A percentile compares a stretch with the other conserved stretches of the same genome.
Evolutionary conservation across 176 grass and related monocot genomes (phyloP).

Genomic region (Oryza rufipogon): DNA sequence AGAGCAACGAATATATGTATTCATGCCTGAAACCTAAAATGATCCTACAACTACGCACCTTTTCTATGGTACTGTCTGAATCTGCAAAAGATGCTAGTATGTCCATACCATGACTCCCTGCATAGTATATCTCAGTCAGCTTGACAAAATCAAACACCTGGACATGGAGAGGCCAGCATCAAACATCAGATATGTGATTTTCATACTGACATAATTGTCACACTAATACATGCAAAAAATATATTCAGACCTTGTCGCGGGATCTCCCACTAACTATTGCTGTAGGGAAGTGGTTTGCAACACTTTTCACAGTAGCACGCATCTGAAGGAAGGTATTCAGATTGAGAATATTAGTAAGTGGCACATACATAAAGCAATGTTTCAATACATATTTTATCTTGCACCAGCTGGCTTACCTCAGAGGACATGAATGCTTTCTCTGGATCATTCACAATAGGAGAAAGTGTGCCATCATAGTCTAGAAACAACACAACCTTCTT

Average conservation of each 20-base stretch:
- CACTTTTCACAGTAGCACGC: slow-evolving; percentile 57
- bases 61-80: slow-evolving; percentile 30
- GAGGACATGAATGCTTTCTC: slow-evolving; percentile 56
- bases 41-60: slow-evolving; percentile 14
- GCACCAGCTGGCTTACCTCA: slow-evolving; percentile 38
- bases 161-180: background rate
- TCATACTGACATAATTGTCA: background rate
- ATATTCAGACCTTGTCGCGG: slow-evolving; percentile 53
- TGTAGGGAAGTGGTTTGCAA: slow-evolving; percentile 58
- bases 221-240: background rate
- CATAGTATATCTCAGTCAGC: slow-evolving; percentile 67
- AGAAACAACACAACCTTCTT: slow-evolving; percentile 61
- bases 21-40: background rate
- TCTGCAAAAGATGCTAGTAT: slow-evolving; percentile 47
- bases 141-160: slow-evolving; percentile 74
- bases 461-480: slow-evolving; percentile 70
- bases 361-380: slow-evolving; percentile 8
- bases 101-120: slow-evolving; percentile 82
- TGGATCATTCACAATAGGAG: slow-evolving; percentile 62
- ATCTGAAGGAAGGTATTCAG: slow-evolving; percentile 46
- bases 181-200: background rate
- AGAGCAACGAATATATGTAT: background rate
- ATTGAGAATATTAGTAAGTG: background rate
- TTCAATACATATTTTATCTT: background rate
- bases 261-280: slow-evolving; percentile 80